These are phyloP conservation scores for Firmiana major DNA, from an alignment of 345 rosid genomes.

Conservation along the genomic window DNA sequence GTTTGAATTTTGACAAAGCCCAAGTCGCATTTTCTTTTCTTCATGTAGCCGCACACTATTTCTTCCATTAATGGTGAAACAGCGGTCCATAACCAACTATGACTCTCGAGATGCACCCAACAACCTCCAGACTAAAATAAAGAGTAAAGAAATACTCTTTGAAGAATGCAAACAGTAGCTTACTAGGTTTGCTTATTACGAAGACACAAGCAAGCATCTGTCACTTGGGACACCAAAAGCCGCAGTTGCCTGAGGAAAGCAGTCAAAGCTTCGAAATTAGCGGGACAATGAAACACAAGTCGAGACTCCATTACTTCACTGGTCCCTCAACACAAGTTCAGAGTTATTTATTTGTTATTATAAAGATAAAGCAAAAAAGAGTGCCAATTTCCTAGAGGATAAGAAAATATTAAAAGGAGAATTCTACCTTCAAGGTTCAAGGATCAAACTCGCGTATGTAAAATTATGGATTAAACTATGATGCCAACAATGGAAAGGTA, in stretches of 20 bases:
- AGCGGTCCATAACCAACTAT: conserved; percentile 6
- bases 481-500: conserved; percentile 21
- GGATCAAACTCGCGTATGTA: conserved; percentile 20
- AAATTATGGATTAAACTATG: conserved; percentile 17
- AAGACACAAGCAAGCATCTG: neutral
- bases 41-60: neutral
- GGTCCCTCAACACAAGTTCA: neutral
- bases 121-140: neutral
- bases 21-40: neutral
- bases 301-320: neutral
- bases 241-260: neutral
- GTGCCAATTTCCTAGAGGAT: neutral
- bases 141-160: neutral
- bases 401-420: neutral
- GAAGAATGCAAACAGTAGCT: neutral
- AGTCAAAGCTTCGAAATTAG: neutral
- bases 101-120: neutral
- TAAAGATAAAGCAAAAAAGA: neutral
- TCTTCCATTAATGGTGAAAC: conserved; percentile 1
- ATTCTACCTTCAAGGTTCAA: neutral
- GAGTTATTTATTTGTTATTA: neutral
- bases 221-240: neutral
- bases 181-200: neutral
- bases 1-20: neutral
- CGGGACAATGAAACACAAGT: neutral